Evolutionary conservation across 345 rosid species (phyloP).

Genomic region (Citropsis articulata): DNA sequence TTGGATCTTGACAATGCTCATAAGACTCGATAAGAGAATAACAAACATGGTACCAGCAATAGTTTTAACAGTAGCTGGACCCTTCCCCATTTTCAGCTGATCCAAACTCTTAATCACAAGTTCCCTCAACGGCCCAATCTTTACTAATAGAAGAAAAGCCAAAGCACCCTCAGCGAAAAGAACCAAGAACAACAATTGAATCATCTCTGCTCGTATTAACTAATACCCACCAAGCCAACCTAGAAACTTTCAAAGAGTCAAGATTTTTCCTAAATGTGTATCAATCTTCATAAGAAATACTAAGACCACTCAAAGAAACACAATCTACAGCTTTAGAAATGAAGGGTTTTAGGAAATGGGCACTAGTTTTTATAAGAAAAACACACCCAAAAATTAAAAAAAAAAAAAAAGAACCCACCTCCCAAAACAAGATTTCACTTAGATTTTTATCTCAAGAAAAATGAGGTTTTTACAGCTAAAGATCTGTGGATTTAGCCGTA

Average conservation of each 20-base stretch:
- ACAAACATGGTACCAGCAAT: slow-evolving; percentile 92
- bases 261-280: slow-evolving; percentile 3
- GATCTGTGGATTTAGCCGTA: slow-evolving; percentile 21
- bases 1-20: slow-evolving; percentile 93
- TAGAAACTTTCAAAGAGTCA: slow-evolving; percentile 9
- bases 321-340: not conserved
- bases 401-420: not conserved
- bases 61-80: slow-evolving; percentile 94
- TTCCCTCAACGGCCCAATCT: slow-evolving; percentile 90
- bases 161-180: slow-evolving; percentile 69
- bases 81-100: slow-evolving; percentile 80
- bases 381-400: not conserved
- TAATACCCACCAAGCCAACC: slow-evolving; percentile 15
- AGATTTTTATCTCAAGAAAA: not conserved
- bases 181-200: slow-evolving; percentile 78
- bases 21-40: slow-evolving; percentile 71
- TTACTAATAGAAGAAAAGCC: slow-evolving; percentile 69
- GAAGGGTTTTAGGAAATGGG: not conserved
- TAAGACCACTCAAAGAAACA: not conserved
- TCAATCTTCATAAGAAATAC: slow-evolving; percentile 7
- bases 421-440: not conserved
- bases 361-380: not conserved
- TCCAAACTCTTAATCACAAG: slow-evolving; percentile 87
- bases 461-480: slow-evolving; percentile 16
- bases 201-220: slow-evolving; percentile 45